A percentile compares a stretch with the other conserved stretches of the same genome.
These are phyloP conservation scores for Castanea sativa DNA, from an alignment of 306 rosid genomes.

Conservation along the genomic window DNA sequence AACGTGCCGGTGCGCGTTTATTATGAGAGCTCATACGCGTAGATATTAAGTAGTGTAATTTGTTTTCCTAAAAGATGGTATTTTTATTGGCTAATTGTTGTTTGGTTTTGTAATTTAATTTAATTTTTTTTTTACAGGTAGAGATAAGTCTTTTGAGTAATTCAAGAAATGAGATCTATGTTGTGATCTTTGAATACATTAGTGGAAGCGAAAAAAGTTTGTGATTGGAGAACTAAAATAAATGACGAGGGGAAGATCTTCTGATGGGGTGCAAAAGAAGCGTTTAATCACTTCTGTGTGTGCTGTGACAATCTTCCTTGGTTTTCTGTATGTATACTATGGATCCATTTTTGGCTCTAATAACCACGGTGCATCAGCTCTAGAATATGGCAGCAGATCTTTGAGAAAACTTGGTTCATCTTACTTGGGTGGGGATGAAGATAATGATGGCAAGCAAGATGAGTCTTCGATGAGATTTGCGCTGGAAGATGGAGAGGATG, in stretches of 20 bases:
- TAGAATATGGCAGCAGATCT: constrained; percentile 79
- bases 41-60: neutral
- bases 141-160: constrained; percentile 7
- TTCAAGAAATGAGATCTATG: constrained; percentile 23
- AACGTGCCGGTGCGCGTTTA: constrained; percentile 10
- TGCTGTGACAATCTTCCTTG: constrained; percentile 57
- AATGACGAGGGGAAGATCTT: constrained; percentile 82
- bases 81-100: constrained; percentile 20
- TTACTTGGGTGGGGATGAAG: constrained; percentile 72
- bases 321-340: constrained; percentile 71
- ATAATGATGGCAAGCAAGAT: constrained; percentile 61
- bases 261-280: constrained; percentile 81
- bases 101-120: constrained; percentile 4
- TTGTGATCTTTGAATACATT: constrained; percentile 18
- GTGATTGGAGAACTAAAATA: constrained; percentile 33
- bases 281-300: constrained; percentile 57
- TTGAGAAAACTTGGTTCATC: constrained; percentile 80
- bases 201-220: constrained; percentile 19
- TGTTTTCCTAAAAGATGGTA: neutral
- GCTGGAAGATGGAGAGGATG: constrained; percentile 54
- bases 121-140: constrained; percentile 31
- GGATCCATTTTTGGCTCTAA: constrained; percentile 86
- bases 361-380: constrained; percentile 57
- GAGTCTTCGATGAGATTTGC: constrained; percentile 54
- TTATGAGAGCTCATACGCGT: neutral